These are phyloP conservation scores for Solanum etuberosum DNA, from an alignment of 257 asterid species.

Conservation along the genomic window DNA sequence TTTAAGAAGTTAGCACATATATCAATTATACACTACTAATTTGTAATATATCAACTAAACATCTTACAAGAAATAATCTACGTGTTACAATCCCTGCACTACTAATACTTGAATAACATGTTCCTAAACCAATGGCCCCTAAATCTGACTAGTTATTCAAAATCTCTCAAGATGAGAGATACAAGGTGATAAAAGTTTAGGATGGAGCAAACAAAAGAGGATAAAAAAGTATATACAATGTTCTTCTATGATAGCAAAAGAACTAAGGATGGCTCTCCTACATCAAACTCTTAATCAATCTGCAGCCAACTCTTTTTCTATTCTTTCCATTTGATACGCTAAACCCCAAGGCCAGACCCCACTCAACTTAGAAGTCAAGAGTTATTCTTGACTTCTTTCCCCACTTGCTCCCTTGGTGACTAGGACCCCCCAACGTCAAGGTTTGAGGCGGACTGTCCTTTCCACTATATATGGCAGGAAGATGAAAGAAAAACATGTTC, in stretches of 20 bases:
- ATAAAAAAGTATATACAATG: neutral
- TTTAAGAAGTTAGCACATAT: neutral
- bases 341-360: neutral
- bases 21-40: neutral
- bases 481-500: neutral
- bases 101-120: neutral
- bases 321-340: neutral
- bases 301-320: neutral
- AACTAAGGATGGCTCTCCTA: neutral
- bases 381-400: neutral
- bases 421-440: neutral
- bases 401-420: neutral
- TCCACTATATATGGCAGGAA: neutral
- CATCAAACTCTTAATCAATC: neutral
- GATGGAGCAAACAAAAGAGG: neutral
- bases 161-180: neutral
- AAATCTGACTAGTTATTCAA: neutral
- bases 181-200: neutral
- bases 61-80: neutral
- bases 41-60: neutral
- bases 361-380: neutral
- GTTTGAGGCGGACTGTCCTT: neutral
- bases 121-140: neutral
- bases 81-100: neutral
- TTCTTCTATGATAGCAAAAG: neutral